A percentile compares a stretch with the other conserved stretches of the same genome.
phyloP scores from a whole-genome alignment of 495 filamentous ascomycete species.

The Hypoxylon perforatum region DNA sequence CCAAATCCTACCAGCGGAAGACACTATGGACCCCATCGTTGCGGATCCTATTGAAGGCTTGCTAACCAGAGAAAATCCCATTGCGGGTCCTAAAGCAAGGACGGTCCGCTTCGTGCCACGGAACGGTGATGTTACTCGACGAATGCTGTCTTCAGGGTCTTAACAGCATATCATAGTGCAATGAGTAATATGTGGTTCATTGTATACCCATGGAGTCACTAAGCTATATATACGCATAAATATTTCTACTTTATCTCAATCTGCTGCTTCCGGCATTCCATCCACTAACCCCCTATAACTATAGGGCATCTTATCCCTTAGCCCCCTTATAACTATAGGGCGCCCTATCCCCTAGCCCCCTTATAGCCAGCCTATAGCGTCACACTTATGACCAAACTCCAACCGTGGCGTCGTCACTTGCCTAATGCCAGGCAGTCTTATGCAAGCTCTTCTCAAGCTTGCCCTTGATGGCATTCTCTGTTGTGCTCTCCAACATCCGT shows the following conservation, averaged over 20 bases:
- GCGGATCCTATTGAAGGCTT: slow-evolving; percentile 36
- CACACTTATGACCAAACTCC: background rate
- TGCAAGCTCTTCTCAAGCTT: slow-evolving; percentile 1
- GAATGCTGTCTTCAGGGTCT: slow-evolving; percentile 25
- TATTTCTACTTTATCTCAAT: too few species aligned
- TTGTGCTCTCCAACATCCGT: slow-evolving; percentile 11
- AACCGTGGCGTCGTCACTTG: background rate
- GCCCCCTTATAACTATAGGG: too few species aligned
- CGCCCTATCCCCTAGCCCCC: too few species aligned
- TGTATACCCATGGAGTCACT: too few species aligned
- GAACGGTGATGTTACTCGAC: slow-evolving; percentile 15
- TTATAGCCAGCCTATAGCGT: too few species aligned
- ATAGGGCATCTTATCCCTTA: too few species aligned
- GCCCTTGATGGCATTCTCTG: slow-evolving; percentile 16
- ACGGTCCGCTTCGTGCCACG: slow-evolving; percentile 35
- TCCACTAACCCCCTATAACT: too few species aligned
- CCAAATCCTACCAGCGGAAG: slow-evolving; percentile 30
- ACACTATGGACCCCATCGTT: slow-evolving; percentile 30
- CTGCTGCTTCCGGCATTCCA: too few species aligned
- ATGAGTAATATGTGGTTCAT: too few species aligned
- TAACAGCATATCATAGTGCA: background rate
- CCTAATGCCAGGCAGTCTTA: slow-evolving; percentile 15
- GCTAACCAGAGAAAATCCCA: slow-evolving; percentile 28
- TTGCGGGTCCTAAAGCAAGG: slow-evolving; percentile 32
- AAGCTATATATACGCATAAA: too few species aligned